Evolutionary conservation across 2,329 filamentous ascomycete species (phyloP).

Genomic region (Didymella exigua): DNA sequence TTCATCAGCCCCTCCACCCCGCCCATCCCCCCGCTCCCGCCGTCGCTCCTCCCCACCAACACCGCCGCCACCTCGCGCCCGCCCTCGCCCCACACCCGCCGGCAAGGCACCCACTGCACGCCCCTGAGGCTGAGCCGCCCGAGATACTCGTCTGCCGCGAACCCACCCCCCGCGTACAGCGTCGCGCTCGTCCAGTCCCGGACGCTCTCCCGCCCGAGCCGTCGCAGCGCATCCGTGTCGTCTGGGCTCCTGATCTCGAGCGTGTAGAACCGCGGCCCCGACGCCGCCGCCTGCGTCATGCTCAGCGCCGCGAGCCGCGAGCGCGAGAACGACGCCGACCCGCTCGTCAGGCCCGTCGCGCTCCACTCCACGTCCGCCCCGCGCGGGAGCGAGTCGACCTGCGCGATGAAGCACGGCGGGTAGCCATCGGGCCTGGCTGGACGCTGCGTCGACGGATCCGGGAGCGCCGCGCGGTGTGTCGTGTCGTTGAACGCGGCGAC

Average conservation of each 20-base stretch:
- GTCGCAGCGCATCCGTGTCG: conserved; percentile 5
- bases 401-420: conserved; percentile 74
- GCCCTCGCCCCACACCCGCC: conserved; percentile 37
- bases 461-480: conserved; percentile 51
- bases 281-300: neutral
- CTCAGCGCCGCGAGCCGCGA: neutral
- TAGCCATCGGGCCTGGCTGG: no score
- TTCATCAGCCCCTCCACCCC: conserved; percentile 28
- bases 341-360: conserved; percentile 61
- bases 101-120: conserved; percentile 41
- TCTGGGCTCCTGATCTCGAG: conserved; percentile 17
- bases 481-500: conserved; percentile 25
- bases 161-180: conserved; percentile 27
- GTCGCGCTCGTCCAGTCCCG: conserved; percentile 26
- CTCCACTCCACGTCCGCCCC: conserved; percentile 83
- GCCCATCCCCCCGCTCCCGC: conserved; percentile 9
- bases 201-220: conserved; percentile 2
- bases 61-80: conserved; percentile 33
- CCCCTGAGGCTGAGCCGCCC: conserved; percentile 14
- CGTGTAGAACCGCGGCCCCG: conserved; percentile 19
- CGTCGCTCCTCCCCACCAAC: conserved; percentile 34
- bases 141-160: neutral
- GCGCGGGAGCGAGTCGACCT: conserved; percentile 78
- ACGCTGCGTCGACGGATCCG: conserved; percentile 16
- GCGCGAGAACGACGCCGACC: neutral